Percentiles rank a stretch among this genome's conserved stretches.
Conservation (phyloP, 2,329 filamentous ascomycete species). For the Neonectria hederae region DNA sequence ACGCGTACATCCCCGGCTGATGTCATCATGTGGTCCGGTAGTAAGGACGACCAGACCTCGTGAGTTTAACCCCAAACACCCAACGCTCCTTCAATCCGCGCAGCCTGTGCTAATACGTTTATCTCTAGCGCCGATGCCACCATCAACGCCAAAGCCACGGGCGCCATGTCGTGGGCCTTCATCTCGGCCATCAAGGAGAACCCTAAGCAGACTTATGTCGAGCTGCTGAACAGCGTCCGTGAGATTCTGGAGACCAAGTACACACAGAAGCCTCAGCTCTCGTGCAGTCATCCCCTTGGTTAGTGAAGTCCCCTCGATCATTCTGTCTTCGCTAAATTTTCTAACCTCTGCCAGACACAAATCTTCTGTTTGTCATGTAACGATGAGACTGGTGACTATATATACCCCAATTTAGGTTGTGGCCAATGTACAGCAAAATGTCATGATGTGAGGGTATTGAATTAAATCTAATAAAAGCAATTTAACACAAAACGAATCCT, state of each 20-base stretch:
- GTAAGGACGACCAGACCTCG: slow-evolving; percentile 95
- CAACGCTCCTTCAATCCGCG: slow-evolving; percentile 19
- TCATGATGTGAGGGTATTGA: slow-evolving; percentile 1
- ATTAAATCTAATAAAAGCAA: not conserved
- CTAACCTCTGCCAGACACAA: slow-evolving; percentile 60
- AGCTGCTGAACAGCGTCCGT: slow-evolving; percentile 93
- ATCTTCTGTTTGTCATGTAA: slow-evolving; percentile 74
- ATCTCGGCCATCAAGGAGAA: slow-evolving; percentile 91
- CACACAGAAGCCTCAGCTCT: slow-evolving; percentile 93
- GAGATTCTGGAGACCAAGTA: slow-evolving; percentile 90
- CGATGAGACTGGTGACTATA: not conserved
- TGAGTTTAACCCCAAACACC: slow-evolving; percentile 39
- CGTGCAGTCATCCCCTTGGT: slow-evolving; percentile 96
- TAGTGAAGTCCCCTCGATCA: slow-evolving; percentile 51
- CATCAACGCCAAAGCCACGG: slow-evolving; percentile 88
- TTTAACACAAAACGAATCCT: not conserved
- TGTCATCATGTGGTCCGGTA: slow-evolving; percentile 97
- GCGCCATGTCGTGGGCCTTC: slow-evolving; percentile 98
- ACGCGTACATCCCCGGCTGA: slow-evolving; percentile 96
- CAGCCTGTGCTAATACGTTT: slow-evolving; percentile 32
- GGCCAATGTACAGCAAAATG: not conserved
- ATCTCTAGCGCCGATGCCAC: slow-evolving; percentile 81
- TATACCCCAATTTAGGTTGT: not conserved
- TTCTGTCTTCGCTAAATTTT: slow-evolving; percentile 2
- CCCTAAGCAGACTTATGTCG: slow-evolving; percentile 93